Conservation (phyloP, 352 stramenopile species). For the Nothophytophthora sp. region DNA sequence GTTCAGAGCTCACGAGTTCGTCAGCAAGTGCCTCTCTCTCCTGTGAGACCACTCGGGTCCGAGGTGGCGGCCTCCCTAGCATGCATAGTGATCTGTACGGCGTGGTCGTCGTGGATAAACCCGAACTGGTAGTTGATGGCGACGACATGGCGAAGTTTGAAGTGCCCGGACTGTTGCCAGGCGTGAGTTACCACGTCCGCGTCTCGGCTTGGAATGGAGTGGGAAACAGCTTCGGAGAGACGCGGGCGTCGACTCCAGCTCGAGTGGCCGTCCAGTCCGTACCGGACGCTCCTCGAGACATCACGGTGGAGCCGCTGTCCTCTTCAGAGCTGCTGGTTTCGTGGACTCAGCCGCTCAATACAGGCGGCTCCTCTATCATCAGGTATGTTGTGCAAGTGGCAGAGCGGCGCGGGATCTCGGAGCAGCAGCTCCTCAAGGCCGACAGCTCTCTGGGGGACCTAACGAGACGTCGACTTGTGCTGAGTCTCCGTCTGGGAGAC, state of each 20-base stretch:
- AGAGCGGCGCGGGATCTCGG: constrained; percentile 46
- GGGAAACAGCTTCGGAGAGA: constrained; percentile 79
- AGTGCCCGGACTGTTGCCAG: constrained; percentile 30
- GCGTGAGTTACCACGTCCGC: constrained; percentile 81
- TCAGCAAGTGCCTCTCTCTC: constrained; percentile 22
- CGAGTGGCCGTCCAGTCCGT: constrained; percentile 32
- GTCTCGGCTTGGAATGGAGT: constrained; percentile 95
- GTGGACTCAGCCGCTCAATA: constrained; percentile 62
- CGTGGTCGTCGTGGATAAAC: constrained; percentile 47
- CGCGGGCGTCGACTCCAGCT: constrained; percentile 81
- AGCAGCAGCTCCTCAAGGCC: constrained; percentile 62
- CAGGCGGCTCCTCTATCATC: constrained; percentile 41
- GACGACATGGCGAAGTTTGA: constrained; percentile 30
- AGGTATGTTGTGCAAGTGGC: constrained; percentile 66
- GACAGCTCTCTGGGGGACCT: constrained; percentile 34
- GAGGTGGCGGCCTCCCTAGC: constrained; percentile 53
- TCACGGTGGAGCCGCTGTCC: constrained; percentile 45
- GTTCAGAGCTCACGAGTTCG: constrained; percentile 47
- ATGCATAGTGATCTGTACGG: constrained; percentile 82
- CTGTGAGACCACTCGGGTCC: constrained; percentile 35
- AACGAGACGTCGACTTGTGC: constrained; percentile 10
- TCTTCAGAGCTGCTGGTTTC: constrained; percentile 31
- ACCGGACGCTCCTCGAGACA: constrained; percentile 48
- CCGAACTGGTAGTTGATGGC: constrained; percentile 19
- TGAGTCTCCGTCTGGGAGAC: constrained; percentile 23